Evolutionary conservation across 2,329 filamentous ascomycete species (phyloP).

Genomic region (Epichloe festucae): DNA sequence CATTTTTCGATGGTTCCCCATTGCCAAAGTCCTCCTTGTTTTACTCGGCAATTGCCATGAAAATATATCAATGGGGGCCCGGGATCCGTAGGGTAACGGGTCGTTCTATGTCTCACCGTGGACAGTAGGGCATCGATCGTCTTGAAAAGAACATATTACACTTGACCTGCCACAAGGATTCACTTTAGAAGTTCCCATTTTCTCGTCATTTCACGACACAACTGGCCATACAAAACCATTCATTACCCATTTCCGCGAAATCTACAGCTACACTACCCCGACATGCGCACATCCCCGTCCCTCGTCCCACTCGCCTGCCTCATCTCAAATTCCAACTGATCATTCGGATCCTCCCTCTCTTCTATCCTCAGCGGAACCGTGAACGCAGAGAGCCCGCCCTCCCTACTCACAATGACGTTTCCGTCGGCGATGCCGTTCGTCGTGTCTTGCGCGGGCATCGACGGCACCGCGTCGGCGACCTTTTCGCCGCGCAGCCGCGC

Average conservation of each 20-base stretch:
- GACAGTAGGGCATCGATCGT: too few relatives aligned
- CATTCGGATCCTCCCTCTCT: constrained; percentile 30
- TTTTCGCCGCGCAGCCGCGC: constrained; percentile 28
- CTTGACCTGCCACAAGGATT: too few relatives aligned
- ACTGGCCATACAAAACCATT: too few relatives aligned
- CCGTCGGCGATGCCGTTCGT: constrained; percentile 11
- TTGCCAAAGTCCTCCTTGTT: too few relatives aligned
- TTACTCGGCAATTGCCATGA: too few relatives aligned
- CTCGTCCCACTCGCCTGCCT: constrained; percentile 27
- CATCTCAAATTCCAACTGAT: constrained; percentile 43
- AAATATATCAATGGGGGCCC: too few relatives aligned
- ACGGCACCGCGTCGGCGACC: constrained; percentile 12
- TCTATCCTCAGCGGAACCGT: constrained; percentile 12
- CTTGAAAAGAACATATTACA: background rate
- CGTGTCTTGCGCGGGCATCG: constrained; percentile 3
- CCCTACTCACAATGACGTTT: constrained; percentile 17
- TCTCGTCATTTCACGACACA: too few relatives aligned
- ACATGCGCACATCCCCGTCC: constrained; percentile 48
- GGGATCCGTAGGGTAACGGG: too few relatives aligned
- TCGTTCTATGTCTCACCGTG: too few relatives aligned
- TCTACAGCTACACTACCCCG: constrained; percentile 24
- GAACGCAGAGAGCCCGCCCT: constrained; percentile 8
- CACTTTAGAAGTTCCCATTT: too few relatives aligned
- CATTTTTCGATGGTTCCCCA: too few relatives aligned
- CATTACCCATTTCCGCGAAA: background rate